Evolutionary conservation across 2,329 filamentous ascomycete species (phyloP).

Genomic region (Claviceps fusiformis): DNA sequence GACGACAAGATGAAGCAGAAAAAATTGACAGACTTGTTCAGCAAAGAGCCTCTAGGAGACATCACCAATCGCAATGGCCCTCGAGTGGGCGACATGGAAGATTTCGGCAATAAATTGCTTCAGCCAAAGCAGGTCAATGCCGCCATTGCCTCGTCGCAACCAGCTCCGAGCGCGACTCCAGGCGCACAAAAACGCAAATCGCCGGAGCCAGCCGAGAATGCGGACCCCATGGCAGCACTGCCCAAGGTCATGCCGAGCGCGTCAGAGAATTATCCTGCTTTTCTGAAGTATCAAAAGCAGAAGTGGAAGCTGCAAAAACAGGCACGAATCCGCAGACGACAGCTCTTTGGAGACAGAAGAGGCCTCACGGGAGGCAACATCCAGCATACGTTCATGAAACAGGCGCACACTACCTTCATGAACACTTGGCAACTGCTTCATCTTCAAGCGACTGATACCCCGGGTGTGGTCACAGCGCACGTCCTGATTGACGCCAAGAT

Average conservation of each 20-base stretch:
- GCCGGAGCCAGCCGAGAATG: conserved; percentile 50
- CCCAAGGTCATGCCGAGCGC: conserved; percentile 76
- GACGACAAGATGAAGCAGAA: conserved; percentile 98
- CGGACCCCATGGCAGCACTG: conserved; percentile 69
- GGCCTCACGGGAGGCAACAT: conserved; percentile 37
- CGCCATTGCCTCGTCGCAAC: conserved; percentile 41
- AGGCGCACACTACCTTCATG: conserved; percentile 79
- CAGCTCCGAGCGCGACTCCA: conserved; percentile 20
- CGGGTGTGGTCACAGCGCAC: conserved; percentile 76
- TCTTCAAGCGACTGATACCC: conserved; percentile 65
- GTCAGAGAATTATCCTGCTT: conserved; percentile 74
- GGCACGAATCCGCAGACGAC: conserved; percentile 68
- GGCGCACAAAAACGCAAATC: conserved; percentile 56
- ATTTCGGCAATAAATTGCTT: conserved; percentile 57
- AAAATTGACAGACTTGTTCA: conserved; percentile 91
- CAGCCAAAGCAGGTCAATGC: conserved; percentile 48
- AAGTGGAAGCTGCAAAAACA: conserved; percentile 99
- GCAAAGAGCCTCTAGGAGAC: conserved; percentile 55
- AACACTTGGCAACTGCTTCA: conserved; percentile 94
- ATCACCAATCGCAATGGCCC: conserved; percentile 50
- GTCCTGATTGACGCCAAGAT: conserved; percentile 90
- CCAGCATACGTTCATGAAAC: conserved; percentile 69
- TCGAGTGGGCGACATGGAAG: conserved; percentile 59
- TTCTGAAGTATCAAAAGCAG: conserved; percentile 88
- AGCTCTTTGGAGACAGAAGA: conserved; percentile 81